A percentile compares a stretch with the other conserved stretches of the same genome.
Conservation (phyloP, 441 rosid species). For the Populus hybrid region DNA sequence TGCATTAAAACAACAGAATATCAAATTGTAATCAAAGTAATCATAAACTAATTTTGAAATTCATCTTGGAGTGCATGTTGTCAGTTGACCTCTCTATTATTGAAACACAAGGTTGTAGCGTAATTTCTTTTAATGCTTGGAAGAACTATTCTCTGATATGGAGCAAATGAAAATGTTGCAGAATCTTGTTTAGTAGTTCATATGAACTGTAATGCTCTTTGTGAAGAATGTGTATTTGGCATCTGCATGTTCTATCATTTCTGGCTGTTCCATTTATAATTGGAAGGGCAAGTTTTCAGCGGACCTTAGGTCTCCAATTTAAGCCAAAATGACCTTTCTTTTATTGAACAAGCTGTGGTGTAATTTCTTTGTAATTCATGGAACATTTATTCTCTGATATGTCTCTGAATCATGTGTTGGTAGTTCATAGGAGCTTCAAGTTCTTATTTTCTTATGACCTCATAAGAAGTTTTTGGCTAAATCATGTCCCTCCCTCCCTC, state of each 20-base stretch:
- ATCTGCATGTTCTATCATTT: not conserved
- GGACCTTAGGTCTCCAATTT: not conserved
- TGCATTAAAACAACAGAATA: not conserved
- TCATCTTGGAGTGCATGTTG: not conserved
- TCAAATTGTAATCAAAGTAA: not conserved
- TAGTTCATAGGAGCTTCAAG: not conserved
- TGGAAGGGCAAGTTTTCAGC: not conserved
- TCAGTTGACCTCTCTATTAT: not conserved
- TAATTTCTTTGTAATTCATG: not conserved
- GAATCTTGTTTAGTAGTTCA: not conserved
- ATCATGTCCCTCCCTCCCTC: not conserved
- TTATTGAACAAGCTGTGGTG: not conserved
- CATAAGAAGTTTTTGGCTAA: not conserved
- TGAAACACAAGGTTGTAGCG: not conserved
- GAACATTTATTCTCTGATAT: not conserved
- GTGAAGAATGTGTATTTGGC: not conserved
- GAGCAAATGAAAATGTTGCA: not conserved
- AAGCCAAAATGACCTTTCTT: not conserved
- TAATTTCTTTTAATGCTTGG: not conserved
- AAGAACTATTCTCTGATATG: not conserved
- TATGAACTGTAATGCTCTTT: not conserved
- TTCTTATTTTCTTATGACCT: not conserved
- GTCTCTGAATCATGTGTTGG: not conserved
- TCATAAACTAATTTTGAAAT: not conserved
- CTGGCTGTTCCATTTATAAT: not conserved